Evolutionary conservation across 2,329 filamentous ascomycete genomes (phyloP).

Genomic region (Phaeoacremonium minimum): DNA sequence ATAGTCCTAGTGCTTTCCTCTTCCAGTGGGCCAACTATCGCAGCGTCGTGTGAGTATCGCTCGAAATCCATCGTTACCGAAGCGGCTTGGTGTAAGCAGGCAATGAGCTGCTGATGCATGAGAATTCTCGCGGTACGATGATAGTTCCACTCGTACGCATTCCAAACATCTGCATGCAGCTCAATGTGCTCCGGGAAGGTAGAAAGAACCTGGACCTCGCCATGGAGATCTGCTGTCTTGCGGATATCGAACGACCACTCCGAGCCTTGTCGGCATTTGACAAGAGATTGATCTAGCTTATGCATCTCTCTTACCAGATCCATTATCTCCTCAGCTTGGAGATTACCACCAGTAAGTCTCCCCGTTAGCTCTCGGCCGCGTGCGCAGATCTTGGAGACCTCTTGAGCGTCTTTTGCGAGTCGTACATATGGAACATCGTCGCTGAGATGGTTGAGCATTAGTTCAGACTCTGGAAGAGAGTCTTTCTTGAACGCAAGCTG

Average conservation of each 20-base stretch:
- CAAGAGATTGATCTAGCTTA: conserved; percentile 21
- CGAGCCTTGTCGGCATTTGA: conserved; percentile 22
- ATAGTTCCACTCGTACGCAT: conserved; percentile 36
- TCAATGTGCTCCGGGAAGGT: conserved; percentile 20
- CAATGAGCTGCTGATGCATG: conserved; percentile 26
- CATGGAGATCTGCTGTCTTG: conserved; percentile 11
- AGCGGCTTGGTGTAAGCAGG: conserved; percentile 16
- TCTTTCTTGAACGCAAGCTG: conserved; percentile 23
- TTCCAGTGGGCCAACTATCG: conserved; percentile 8
- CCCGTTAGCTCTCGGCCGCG: conserved; percentile 20
- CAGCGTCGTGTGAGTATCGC: conserved; percentile 6
- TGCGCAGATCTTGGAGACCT: conserved; percentile 22
- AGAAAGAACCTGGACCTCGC: neutral
- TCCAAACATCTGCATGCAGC: conserved; percentile 32
- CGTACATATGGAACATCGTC: conserved; percentile 18
- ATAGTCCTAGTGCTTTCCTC: conserved; percentile 17
- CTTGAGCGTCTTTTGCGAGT: conserved; percentile 20
- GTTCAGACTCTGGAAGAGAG: conserved; percentile 20
- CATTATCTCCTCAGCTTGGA: conserved; percentile 11
- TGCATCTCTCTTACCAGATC: conserved; percentile 23
- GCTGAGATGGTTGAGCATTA: conserved; percentile 23
- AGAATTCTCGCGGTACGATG: conserved; percentile 30
- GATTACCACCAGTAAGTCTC: conserved; percentile 6
- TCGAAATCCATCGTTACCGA: conserved; percentile 5
- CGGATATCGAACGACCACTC: conserved; percentile 26